These are phyloP conservation scores for Salvia sclarea DNA, from an alignment of 305 asterid genomes.

Conservation along the genomic window DNA sequence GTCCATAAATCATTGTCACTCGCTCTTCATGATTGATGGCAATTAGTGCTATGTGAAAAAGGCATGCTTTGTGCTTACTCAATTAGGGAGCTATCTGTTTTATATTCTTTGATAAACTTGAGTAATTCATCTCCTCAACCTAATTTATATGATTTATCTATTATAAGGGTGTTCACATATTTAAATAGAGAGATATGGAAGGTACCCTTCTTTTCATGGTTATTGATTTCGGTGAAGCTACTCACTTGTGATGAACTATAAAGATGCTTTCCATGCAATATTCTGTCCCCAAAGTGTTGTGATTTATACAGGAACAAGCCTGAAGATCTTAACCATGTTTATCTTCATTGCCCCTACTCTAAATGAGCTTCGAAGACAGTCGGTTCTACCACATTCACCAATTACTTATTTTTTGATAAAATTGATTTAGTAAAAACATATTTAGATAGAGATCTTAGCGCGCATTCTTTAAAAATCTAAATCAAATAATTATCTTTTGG, in stretches of 20 bases:
- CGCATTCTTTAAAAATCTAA: conserved; percentile 2
- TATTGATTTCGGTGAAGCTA: background rate
- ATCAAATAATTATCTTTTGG: background rate
- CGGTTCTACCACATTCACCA: background rate
- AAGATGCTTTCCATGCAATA: background rate
- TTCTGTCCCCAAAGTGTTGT: conserved; percentile 2
- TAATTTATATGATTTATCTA: background rate
- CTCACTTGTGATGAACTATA: background rate
- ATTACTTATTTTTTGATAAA: background rate
- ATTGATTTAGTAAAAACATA: no score
- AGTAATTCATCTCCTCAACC: background rate
- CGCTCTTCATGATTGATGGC: conserved; percentile 22
- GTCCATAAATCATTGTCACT: conserved; percentile 14
- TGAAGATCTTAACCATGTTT: background rate
- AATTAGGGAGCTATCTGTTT: background rate
- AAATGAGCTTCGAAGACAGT: background rate
- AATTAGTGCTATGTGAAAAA: conserved; percentile 1
- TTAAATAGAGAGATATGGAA: background rate
- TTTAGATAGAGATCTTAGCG: background rate
- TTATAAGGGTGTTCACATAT: conserved; percentile 17
- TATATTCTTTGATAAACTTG: background rate
- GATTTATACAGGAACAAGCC: background rate
- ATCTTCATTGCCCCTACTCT: background rate
- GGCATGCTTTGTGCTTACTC: conserved; percentile 1
- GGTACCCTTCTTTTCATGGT: background rate